Base-by-base conservation (phyloP, 495 filamentous ascomycete species). In the Aeminium ludgeri region DNA sequence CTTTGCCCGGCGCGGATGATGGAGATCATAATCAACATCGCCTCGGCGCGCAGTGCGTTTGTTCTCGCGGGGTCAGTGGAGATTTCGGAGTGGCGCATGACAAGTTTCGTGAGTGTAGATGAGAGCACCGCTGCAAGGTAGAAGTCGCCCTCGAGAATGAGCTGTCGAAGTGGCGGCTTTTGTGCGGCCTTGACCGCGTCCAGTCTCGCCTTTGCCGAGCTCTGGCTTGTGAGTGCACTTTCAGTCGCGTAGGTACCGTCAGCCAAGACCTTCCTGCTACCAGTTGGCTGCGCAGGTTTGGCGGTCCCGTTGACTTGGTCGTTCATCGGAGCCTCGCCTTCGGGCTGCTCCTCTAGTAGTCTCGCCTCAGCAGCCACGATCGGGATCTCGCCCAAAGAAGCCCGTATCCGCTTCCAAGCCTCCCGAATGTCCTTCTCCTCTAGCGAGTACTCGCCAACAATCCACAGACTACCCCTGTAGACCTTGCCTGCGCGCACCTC, bases 11-110 rank as follows among this genome's bases (percentile, higher is more conserved):
- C 91, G 45, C 91, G 84, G 48, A 95, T 82, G 53, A 99, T 89
- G 15, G 86, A 94, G 49, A 96, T 94, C 86, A 97, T 94, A 57
- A 96, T 96, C 32, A 96, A 69, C 91, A 96, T 99, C 20, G 91
- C 91, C 62, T 99, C 91, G 2, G 89, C 89, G 18, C 83, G 79
- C 3, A 99, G 72, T 27, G 87, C 86, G 54, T 96, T 96, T 11
- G 86, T 96, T 15, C 91, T 80, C 23, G 82, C 80, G 19, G 64
- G 60, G 50, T 96, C 89, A 17, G 81, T 67, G 13, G 86, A 92
- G 44, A 95, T 86, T 59, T 96, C 86, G 3, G 86, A 80, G 57
- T 99, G 86, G 30, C 91, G 82, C 86, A 99, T 96, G 42, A 96
- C 91, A 35, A 99, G 68, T 59, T 99, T 99, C 7, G 89, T 95